Evolutionary conservation across 768 basidiomycete species (phyloP), one percentile per base, ranked within the genome.

Genomic region (Mycena olivaceomarginata): DNA sequence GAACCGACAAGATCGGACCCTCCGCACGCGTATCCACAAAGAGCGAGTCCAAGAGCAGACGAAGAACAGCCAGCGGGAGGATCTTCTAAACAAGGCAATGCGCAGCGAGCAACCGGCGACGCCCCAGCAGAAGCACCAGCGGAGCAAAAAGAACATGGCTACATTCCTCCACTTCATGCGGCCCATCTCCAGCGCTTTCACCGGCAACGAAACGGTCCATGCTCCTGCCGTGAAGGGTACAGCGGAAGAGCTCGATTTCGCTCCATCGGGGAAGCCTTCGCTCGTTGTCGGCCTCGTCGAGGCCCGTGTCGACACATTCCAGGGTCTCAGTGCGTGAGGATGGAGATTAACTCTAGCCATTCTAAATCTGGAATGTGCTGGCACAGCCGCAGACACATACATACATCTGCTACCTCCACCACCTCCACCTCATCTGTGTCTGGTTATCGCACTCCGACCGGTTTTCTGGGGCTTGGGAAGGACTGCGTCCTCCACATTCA

Each of bases 71-170:
- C 92, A 91, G 76, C 92, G 94, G 10, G 95, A 96, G 76, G 95
- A 96, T 74, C 88, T 94, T 70, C 87, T 96, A 53, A 94, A 91
- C 82, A 92, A 91, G 81, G 94, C 94, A 3, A 95, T 96, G 94
- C 90, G 92, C 60, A 91, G 90, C 31, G 91, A 91, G 72, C 87
- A 88, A 65, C 89, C 89, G 71, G 84, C 89, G 74, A 84, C 88
- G 5, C 87, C 85, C n/a, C 77, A 81, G 39, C 91, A 92, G 81
- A 95, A 96, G 84, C 93, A 94, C 72, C 94, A 95, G 77, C 90
- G 95, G n/a, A 92, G 94, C 85, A 96, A 96, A 90, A 95, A 96
- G 86, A 96, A 95, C 87, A 94, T 96, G 89, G 96, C 93, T 0
- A 93, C 94, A 5, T 94, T 97, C 84, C 90, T 96, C 85, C 94